A percentile compares a stretch with the other conserved stretches of the same genome.
Conservation (phyloP, 2,329 filamentous ascomycete genomes). For the Apiospora pterosperma region DNA sequence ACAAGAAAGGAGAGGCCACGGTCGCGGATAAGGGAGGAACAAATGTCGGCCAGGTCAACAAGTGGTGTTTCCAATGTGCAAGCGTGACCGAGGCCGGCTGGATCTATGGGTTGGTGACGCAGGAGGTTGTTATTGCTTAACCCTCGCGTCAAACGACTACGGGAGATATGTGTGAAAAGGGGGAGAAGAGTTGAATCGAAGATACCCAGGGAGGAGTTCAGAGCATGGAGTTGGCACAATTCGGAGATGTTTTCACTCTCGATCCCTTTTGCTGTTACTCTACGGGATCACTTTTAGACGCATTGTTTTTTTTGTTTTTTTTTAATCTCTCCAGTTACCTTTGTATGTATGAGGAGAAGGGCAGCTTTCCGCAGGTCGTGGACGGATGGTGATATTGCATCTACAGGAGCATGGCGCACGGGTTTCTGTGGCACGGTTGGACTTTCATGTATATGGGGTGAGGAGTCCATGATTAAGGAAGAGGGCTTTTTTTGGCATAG, state of each 20-base stretch:
- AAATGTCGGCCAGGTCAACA: conserved; percentile 53
- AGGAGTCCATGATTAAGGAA: background rate
- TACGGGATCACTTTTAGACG: background rate
- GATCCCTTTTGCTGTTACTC: background rate
- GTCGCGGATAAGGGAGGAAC: conserved; percentile 48
- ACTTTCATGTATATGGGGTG: background rate
- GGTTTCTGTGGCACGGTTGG: background rate
- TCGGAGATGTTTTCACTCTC: background rate
- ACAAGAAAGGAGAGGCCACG: conserved; percentile 55
- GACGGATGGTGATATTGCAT: background rate
- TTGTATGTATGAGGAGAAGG: background rate
- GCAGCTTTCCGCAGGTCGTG: background rate
- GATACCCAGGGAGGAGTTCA: background rate
- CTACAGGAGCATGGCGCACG: background rate
- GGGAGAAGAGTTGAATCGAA: background rate
- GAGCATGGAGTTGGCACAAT: background rate
- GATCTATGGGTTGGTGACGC: conserved; percentile 54
- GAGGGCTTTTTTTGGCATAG: background rate
- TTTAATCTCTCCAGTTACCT: too few relatives aligned
- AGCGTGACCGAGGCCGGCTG: conserved; percentile 51
- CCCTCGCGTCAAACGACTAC: background rate
- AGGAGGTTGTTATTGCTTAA: conserved; percentile 39
- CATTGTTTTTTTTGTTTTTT: background rate
- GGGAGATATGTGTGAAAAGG: background rate
- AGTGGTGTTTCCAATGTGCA: conserved; percentile 62